Evolutionary conservation across 2,329 filamentous ascomycete genomes (phyloP).

Genomic region (Thermochaetoides dissita): DNA sequence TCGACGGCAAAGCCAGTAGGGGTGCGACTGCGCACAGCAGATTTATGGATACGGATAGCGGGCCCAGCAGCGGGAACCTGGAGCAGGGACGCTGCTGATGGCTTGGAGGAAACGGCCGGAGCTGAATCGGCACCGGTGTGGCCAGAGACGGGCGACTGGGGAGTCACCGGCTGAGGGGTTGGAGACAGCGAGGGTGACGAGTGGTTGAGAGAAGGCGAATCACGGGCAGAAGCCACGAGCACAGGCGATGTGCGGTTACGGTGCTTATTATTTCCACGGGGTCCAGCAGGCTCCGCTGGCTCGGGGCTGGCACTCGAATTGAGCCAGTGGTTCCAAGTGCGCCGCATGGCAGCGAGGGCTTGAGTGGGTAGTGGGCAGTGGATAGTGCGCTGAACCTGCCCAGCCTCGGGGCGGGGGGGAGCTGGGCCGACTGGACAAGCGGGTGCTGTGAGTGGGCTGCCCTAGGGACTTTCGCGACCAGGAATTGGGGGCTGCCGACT

Average conservation of each 20-base stretch:
- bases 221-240: conserved; percentile 12
- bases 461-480: too few relatives aligned
- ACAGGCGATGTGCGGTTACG: conserved; percentile 23
- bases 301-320: conserved; percentile 16
- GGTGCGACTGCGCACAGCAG: conserved; percentile 13
- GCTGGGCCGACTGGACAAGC: conserved; percentile 5
- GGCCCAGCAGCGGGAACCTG: too few relatives aligned
- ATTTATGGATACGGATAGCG: too few relatives aligned
- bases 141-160: conserved; percentile 22
- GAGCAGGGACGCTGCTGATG: too few relatives aligned
- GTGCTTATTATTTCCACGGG: conserved; percentile 20
- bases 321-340: conserved; percentile 14
- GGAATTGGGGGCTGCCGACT: too few relatives aligned
- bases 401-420: conserved; percentile 11
- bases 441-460: background rate
- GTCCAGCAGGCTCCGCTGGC: conserved; percentile 13
- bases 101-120: conserved; percentile 6
- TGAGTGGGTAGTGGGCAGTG: conserved; percentile 8
- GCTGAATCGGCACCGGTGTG: conserved; percentile 11
- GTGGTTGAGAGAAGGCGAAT: conserved; percentile 20
- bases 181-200: conserved; percentile 24
- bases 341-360: conserved; percentile 14
- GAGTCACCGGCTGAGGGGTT: conserved; percentile 32
- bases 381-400: conserved; percentile 2
- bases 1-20: conserved; percentile 7